These are phyloP conservation scores for Phlebiopsis gigantea DNA, from an alignment of 768 basidiomycete genomes.

Conservation along the genomic window DNA sequence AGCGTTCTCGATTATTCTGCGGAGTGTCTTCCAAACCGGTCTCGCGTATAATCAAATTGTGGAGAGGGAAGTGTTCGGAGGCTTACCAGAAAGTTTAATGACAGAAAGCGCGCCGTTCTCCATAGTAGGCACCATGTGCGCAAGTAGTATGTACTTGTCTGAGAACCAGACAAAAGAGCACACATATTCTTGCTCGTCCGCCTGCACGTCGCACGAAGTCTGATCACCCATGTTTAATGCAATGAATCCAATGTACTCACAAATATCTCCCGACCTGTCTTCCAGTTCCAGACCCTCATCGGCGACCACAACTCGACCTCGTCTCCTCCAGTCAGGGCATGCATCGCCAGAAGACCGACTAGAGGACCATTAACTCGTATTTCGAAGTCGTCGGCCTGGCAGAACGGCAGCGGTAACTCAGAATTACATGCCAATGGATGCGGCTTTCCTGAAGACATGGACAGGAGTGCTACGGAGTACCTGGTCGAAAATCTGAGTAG, in stretches of 20 bases:
- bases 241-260: conserved; percentile 4
- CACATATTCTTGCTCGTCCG: not conserved
- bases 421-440: conserved; percentile 2
- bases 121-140: not conserved
- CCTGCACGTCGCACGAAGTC: not conserved
- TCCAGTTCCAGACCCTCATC: conserved; percentile 8
- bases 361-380: conserved; percentile 7
- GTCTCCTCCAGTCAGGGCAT: not conserved
- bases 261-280: not conserved
- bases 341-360: conserved; percentile 2
- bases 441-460: conserved; percentile 1
- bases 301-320: not conserved
- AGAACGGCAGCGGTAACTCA: not conserved
- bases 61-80: no score
- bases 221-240: no score
- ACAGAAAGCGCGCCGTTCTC: not conserved
- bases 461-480: not conserved
- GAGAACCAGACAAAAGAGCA: conserved; percentile 6
- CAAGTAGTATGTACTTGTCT: conserved; percentile 3
- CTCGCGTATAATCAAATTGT: no score
- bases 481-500: not conserved
- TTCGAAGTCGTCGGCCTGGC: not conserved
- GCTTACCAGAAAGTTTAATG: not conserved
- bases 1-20: not conserved
- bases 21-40: not conserved